Conservation (phyloP, 169 alveolate genomes). For the Plasmodium knowlesi region DNA sequence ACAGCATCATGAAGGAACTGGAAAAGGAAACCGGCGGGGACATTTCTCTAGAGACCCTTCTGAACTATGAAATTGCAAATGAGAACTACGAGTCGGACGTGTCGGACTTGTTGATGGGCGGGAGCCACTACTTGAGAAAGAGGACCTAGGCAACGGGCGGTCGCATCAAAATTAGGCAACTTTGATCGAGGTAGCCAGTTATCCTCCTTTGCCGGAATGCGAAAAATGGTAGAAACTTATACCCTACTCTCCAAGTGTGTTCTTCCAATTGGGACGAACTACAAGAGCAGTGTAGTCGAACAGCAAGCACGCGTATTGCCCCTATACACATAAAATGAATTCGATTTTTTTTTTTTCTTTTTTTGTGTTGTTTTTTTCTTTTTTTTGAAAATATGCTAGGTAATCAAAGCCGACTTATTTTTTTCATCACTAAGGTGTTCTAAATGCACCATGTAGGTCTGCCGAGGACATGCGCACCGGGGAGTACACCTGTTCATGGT, state of each 20-base stretch:
- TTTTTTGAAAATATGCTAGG: no score
- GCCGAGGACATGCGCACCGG: no score
- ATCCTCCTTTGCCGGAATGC: no score
- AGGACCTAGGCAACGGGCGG: neutral
- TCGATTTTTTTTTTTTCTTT: neutral
- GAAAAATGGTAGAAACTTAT: neutral
- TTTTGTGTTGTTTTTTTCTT: no score
- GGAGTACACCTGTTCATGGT: no score
- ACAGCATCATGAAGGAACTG: conserved; percentile 23
- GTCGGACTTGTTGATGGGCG: conserved; percentile 52
- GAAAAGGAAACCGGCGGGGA: conserved; percentile 19
- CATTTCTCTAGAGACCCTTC: conserved; percentile 15
- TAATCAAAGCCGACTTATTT: neutral
- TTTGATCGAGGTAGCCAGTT: neutral
- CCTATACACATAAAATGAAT: neutral
- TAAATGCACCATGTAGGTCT: no score
- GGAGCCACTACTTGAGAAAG: conserved; percentile 25
- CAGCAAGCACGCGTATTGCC: neutral
- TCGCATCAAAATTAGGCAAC: neutral
- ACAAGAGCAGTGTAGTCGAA: no score
- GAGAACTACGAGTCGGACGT: conserved; percentile 60
- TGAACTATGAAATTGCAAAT: conserved; percentile 31
- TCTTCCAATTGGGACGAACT: neutral
- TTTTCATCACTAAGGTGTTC: neutral
- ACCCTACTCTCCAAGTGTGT: neutral